phyloP scores from a whole-genome alignment of 495 filamentous ascomycete genomes.

The Trichoderma reesei region DNA sequence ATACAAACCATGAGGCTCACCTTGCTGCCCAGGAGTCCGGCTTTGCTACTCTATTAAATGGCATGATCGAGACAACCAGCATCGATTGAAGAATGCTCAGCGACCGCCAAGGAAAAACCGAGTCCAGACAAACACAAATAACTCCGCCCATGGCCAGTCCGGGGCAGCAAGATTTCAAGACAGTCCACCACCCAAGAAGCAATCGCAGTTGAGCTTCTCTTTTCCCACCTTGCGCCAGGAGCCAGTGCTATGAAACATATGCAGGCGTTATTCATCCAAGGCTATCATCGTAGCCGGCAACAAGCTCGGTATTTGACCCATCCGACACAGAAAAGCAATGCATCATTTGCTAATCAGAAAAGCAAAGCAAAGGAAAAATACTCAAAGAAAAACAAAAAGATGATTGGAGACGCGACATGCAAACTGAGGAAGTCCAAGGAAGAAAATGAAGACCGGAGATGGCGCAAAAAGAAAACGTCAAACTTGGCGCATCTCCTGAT shows the following conservation, averaged over 20 bases:
- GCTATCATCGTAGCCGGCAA: conserved; percentile 5
- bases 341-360: neutral
- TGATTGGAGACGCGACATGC: neutral
- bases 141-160: conserved; percentile 23
- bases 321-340: neutral
- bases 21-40: conserved; percentile 37
- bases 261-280: conserved; percentile 7
- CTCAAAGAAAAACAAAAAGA: neutral
- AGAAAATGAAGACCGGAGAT: neutral
- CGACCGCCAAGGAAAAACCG: conserved; percentile 15
- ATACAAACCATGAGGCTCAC: conserved; percentile 28
- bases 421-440: neutral
- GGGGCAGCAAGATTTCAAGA: conserved; percentile 24
- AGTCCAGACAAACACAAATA: conserved; percentile 22
- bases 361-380: neutral
- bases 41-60: conserved; percentile 24
- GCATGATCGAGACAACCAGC: conserved; percentile 12
- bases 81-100: neutral
- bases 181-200: conserved; percentile 8
- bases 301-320: conserved; percentile 5
- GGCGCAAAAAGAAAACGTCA: neutral
- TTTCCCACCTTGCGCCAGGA: conserved; percentile 8
- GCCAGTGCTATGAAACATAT: conserved; percentile 7
- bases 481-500: conserved; percentile 2
- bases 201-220: neutral